phyloP scores from a whole-genome alignment of 768 basidiomycete species.

The Mycena sanguinolenta region DNA sequence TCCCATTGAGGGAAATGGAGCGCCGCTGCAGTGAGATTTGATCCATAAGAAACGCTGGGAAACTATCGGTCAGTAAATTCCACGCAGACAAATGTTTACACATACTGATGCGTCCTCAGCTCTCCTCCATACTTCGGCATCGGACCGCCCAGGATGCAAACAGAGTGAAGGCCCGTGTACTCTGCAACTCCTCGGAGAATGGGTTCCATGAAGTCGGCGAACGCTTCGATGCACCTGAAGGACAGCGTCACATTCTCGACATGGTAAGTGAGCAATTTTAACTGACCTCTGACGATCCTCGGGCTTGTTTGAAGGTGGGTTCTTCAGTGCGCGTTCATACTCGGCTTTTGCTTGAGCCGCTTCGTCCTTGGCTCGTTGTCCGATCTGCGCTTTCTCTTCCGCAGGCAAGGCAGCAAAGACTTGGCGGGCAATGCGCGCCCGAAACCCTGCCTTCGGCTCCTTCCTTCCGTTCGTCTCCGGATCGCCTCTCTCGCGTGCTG shows the following conservation, averaged over 20 bases:
- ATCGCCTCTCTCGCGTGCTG: neutral
- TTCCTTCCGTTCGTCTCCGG: neutral
- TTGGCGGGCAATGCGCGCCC: neutral
- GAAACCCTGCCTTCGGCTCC: neutral
- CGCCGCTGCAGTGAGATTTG: neutral
- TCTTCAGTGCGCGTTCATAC: neutral
- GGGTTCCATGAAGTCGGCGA: slow-evolving; percentile 3
- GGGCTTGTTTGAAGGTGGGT: neutral
- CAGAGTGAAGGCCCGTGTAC: slow-evolving; percentile 13
- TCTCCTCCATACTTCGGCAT: slow-evolving; percentile 18
- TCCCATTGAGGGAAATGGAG: slow-evolving; percentile 15
- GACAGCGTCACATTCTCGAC: no score
- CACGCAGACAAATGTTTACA: no score
- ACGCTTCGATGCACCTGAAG: slow-evolving; percentile 16
- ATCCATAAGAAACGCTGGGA: slow-evolving; percentile 10
- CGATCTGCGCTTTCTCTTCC: neutral
- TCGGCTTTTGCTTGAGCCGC: neutral
- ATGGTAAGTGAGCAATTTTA: no score
- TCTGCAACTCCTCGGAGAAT: slow-evolving; percentile 18
- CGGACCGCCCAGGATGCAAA: slow-evolving; percentile 11
- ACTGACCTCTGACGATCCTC: slow-evolving; percentile 20
- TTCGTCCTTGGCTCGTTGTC: neutral
- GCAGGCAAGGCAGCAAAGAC: neutral
- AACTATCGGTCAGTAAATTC: neutral
- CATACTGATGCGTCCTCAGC: slow-evolving; percentile 14